Base-by-base conservation (phyloP, 805 yeast genomes). In the Candida parachauliodes region DNA sequence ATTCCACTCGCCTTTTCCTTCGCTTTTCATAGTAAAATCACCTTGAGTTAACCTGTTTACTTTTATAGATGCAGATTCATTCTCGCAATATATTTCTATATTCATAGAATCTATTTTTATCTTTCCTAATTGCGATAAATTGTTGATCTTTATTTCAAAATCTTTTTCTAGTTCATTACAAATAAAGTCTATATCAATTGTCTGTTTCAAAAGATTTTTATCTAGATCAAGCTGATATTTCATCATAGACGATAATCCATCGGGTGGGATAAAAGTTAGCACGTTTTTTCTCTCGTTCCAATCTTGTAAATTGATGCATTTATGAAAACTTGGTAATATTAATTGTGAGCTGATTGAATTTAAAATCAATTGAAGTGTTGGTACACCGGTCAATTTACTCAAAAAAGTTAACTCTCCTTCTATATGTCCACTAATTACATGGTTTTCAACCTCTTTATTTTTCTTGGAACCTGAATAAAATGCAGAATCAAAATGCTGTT, bases 221-320 rank as follows among this genome's bases (percentile, higher is more conserved):
- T 58, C 58, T 24, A 82, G 50, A 45, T 83, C 84, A 21, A 84
- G 56, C 5, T 73, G 67, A 57, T 89, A 89, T 8, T 74, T 59
- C 72, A 81, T 74, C 16, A 89, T 54, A 2, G 70, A 65, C 28
- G 78, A 76, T 41, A 65, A 72, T 5, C 94, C 97, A 58, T 91
- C 96, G 0, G 98, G 95, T 4, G 98, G 98, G 14, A 84, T 71
- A 51, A 91, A 87, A 12, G 78, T 67, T 22, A 88, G 53, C 0
- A 60, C 45, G 1, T 78, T 79, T 1, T 74, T 72, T 4, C 50
- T 51, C 24, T 51, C 43, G 1, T 51, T 37, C 87, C 88, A 83
- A 14, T 60, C 59, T 8, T 66, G 70, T 1, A 71, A 46, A 32
- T 79, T 70, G 1, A 89, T 76, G 55, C 91, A 81, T 32, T 70